Base-by-base conservation (phyloP, 257 asterid species). In the Ocimum tenuiflorum region DNA sequence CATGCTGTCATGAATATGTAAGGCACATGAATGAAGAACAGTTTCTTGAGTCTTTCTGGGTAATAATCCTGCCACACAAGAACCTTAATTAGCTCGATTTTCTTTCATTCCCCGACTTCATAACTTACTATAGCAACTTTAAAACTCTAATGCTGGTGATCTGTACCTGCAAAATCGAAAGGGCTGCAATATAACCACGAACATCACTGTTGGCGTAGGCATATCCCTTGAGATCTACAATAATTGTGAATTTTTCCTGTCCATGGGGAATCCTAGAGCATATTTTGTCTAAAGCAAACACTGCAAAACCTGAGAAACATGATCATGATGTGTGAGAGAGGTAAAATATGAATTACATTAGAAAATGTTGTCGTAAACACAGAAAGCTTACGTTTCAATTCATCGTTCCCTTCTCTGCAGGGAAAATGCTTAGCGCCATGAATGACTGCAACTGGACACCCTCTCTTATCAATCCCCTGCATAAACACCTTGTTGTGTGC, bases 41-140 rank as follows among this genome's bases (percentile, higher is more conserved):
- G 12, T 63, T 84, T 84, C 19, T 86, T 81, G 3, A 87, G 94
- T 45, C 96, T 87, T 74, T 92, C 99, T 0, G 99, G 97, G 72
- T 92, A 87, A 65, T 77, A 86, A 64, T 92, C 95, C 97, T 86
- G 82, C 52, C 20, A 66, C 17, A 17, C 12, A 38, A 57, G 17
- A 7, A 56, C 19, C 12, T 8, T 27, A 24, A 2, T 51, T 7
- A 33, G 48, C 29, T 52, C 27, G 36, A n/a, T n/a, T n/a, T n/a
- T n/a, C n/a, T n/a, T n/a, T n/a, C n/a, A n/a, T n/a, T n/a, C n/a
- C n/a, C n/a, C n/a, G n/a, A n/a, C n/a, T n/a, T n/a, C 31, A 27
- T 27, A 27, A 27, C 2, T 27, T 27, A 27, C 4, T 27, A 2
- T 27, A 27, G 31, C 31, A 27, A 27, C 12, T 9, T 0, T 9